These are phyloP conservation scores for Chaetoscypha palmicola DNA, from an alignment of 2,329 filamentous ascomycete species.

Conservation along the genomic window DNA sequence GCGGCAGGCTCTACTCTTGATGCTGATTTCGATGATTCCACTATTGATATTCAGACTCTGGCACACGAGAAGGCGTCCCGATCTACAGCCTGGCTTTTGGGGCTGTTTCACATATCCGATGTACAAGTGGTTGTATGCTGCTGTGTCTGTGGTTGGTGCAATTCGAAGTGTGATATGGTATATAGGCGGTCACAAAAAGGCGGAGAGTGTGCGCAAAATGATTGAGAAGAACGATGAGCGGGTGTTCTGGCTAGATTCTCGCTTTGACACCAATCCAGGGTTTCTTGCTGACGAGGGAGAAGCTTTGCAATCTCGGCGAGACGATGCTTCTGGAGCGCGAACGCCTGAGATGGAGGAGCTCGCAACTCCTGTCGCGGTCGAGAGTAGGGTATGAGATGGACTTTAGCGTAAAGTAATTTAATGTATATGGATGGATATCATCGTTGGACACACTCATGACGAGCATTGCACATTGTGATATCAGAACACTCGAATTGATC, in stretches of 20 bases:
- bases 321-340: too few species aligned
- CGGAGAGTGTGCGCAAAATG: constrained; percentile 2
- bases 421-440: too few species aligned
- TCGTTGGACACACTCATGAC: too few species aligned
- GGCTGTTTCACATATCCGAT: constrained; percentile 3
- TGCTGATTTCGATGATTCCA: neutral
- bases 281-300: constrained; percentile 5
- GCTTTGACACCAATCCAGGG: constrained; percentile 1
- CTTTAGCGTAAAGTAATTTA: too few species aligned
- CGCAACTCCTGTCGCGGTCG: too few species aligned
- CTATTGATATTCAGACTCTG: neutral
- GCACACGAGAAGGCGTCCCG: neutral
- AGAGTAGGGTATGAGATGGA: too few species aligned
- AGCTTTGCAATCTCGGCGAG: too few species aligned
- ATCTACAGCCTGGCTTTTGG: constrained; percentile 1
- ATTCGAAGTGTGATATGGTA: constrained; percentile 1
- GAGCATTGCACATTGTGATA: too few species aligned
- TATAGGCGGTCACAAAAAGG: constrained; percentile 1
- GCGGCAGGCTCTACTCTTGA: neutral
- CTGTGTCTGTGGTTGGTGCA: neutral
- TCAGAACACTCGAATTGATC: too few species aligned
- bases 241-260: constrained; percentile 2
- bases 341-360: too few species aligned
- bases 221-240: constrained; percentile 1
- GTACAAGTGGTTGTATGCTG: constrained; percentile 1